A percentile compares a stretch with the other conserved stretches of the same genome.
Evolutionary conservation across 2,329 filamentous ascomycete genomes (phyloP).

Genomic region (Arthrobotrys sphaeroides): DNA sequence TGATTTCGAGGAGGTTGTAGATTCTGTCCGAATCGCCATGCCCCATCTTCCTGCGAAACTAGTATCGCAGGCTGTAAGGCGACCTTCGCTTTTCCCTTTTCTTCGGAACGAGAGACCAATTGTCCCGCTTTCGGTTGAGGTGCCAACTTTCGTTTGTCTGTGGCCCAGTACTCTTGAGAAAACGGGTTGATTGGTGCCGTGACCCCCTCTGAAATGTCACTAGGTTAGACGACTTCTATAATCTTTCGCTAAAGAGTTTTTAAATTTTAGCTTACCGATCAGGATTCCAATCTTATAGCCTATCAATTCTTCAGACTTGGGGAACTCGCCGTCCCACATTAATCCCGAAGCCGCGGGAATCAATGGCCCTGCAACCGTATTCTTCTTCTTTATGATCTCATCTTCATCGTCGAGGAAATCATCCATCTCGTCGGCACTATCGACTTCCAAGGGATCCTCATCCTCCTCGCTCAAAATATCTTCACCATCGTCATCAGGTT

Average conservation of each 20-base stretch:
- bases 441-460: constrained; percentile 70
- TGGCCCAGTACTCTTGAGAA: constrained; percentile 78
- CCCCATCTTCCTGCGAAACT: not conserved
- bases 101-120: not conserved
- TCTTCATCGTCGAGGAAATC: constrained; percentile 90
- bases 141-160: not conserved
- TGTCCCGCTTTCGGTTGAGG: not conserved
- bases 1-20: not conserved
- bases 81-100: not conserved
- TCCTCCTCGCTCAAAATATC: constrained; percentile 73
- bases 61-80: not conserved
- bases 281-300: constrained; percentile 79
- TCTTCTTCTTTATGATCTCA: constrained; percentile 71
- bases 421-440: constrained; percentile 84
- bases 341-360: constrained; percentile 73
- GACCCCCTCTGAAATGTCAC: constrained; percentile 42
- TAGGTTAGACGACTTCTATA: not conserved
- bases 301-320: constrained; percentile 65
- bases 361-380: constrained; percentile 76
- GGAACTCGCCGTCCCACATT: constrained; percentile 76
- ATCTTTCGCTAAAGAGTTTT: not conserved
- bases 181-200: constrained; percentile 79
- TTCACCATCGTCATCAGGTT: constrained; percentile 73
- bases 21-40: not conserved
- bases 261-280: constrained; percentile 66